Base-by-base conservation (phyloP, 306 rosid genomes). In the Quercus parvula region DNA sequence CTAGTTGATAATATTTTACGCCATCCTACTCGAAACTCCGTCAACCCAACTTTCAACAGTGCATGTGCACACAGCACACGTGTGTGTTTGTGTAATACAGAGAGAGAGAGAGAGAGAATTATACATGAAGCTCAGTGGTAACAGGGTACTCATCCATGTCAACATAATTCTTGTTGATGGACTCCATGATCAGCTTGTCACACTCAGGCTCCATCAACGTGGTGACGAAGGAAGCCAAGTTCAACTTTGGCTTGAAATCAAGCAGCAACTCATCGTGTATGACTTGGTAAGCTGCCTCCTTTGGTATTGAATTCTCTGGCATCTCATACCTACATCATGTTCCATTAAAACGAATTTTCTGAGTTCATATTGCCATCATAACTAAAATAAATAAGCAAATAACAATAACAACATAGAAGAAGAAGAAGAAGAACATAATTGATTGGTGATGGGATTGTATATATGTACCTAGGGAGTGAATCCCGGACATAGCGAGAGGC, bases 161-260 rank as follows among this genome's bases (percentile, higher is more conserved):
- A 0, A 88, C 97, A 49, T 88, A 92, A 87, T 92, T 92, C 75
- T 92, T 92, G 86, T 89, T 91, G 69, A 91, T 83, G 54, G 96
- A 91, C 72, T 86, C 96, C 94, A 92, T 86, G 22, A 92, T 86
- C 56, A 92, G 92, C 66, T 80, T 86, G 56, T 92, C 87, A 25
- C 92, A 89, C 71, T 92, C 94, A 9, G 91, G 91, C 80, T 92
- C 96, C 97, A 92, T 92, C 72, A 87, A 86, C n/a, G 97, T 90
- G 5, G 96, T 92, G 30, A 92, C 96, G 72, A 92, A 92, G 27
- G 97, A 90, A 28, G 97, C 97, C 83, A 92, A 62, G 82, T 92
- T 92, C 13, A 89, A 80, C 87, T 87, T 82, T 18, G 97, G 97
- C 76, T 66, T 84, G 8, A 83, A 90, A 63, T 92, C 97, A 6